Percentiles rank a stretch among this genome's conserved stretches.
Evolutionary conservation across 1,139 yeast genomes (phyloP).

Genomic region (Sugiyamaella novakii): DNA sequence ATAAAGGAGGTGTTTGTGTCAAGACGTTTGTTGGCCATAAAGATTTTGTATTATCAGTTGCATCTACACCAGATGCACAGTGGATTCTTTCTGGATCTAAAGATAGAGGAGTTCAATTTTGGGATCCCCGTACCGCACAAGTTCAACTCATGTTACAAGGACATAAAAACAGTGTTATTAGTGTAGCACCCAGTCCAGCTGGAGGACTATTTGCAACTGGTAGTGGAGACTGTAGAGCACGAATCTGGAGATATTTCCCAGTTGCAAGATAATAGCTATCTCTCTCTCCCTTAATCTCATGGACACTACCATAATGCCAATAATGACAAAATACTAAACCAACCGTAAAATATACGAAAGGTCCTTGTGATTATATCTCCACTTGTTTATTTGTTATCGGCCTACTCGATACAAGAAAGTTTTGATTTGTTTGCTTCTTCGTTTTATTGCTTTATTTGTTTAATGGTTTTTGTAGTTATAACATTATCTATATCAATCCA

Average conservation of each 20-base stretch:
- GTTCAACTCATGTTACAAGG: conserved; percentile 96
- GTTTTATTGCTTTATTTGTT: no score
- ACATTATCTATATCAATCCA: no score
- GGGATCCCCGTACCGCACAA: conserved; percentile 93
- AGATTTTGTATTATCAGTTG: conserved; percentile 92
- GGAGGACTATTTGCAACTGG: conserved; percentile 94
- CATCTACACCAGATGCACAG: conserved; percentile 91
- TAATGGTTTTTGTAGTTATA: no score
- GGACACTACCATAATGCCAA: no score
- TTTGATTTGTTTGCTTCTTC: no score
- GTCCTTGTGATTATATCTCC: no score
- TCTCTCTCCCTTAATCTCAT: no score
- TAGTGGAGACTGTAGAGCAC: conserved; percentile 95
- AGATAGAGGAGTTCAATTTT: conserved; percentile 95
- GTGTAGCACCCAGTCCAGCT: conserved; percentile 85
- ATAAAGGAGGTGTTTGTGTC: conserved; percentile 63
- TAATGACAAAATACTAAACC: no score
- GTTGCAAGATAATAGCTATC: conserved; percentile 27
- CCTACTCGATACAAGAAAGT: no score
- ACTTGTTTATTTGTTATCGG: no score
- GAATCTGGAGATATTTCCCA: conserved; percentile 76
- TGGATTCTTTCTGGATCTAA: conserved; percentile 93
- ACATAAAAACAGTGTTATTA: conserved; percentile 92
- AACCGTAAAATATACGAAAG: no score
- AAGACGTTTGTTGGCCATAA: conserved; percentile 95